Percentiles rank a stretch among this genome's conserved stretches.
phyloP scores from a whole-genome alignment of 805 yeast genomes.

The Jamesozyma spencerorum region DNA sequence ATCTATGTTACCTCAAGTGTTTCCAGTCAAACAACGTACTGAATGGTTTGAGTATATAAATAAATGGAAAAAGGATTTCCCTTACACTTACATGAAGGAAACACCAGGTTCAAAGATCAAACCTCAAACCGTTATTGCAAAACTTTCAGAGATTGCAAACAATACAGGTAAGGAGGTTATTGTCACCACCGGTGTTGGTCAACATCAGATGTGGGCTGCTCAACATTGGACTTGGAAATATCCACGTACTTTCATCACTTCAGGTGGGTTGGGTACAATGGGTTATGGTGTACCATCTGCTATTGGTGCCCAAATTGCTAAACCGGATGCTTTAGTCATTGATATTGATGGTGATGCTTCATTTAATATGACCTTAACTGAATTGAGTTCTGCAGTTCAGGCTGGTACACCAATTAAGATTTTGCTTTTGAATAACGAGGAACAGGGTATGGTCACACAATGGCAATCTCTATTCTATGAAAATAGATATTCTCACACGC shows the following conservation, averaged over 20 bases:
- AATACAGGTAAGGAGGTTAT: conserved; percentile 57
- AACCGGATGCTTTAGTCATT: conserved; percentile 88
- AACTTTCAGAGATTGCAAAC: conserved; percentile 63
- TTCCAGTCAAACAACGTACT: conserved; percentile 54
- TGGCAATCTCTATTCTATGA: conserved; percentile 98
- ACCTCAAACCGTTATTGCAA: conserved; percentile 85
- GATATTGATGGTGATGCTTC: conserved; percentile 99
- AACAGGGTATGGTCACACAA: conserved; percentile 99
- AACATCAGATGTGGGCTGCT: conserved; percentile 99
- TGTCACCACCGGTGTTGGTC: conserved; percentile 97
- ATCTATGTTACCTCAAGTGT: conserved; percentile 60
- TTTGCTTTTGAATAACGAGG: conserved; percentile 88
- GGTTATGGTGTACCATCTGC: conserved; percentile 97
- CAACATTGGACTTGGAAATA: conserved; percentile 91
- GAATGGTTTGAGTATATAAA: conserved; percentile 71
- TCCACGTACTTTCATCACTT: conserved; percentile 92
- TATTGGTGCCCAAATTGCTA: conserved; percentile 95
- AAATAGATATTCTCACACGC: conserved; percentile 96
- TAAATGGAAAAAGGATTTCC: conserved; percentile 80
- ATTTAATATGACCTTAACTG: conserved; percentile 95
- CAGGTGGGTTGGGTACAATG: conserved; percentile 99
- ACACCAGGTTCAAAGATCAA: conserved; percentile 73
- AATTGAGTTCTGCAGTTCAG: conserved; percentile 89
- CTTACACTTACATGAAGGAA: conserved; percentile 74
- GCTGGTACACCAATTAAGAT: conserved; percentile 85